Evolutionary conservation across 257 asterid genomes (phyloP).

Genomic region (Lycium barbarum): DNA sequence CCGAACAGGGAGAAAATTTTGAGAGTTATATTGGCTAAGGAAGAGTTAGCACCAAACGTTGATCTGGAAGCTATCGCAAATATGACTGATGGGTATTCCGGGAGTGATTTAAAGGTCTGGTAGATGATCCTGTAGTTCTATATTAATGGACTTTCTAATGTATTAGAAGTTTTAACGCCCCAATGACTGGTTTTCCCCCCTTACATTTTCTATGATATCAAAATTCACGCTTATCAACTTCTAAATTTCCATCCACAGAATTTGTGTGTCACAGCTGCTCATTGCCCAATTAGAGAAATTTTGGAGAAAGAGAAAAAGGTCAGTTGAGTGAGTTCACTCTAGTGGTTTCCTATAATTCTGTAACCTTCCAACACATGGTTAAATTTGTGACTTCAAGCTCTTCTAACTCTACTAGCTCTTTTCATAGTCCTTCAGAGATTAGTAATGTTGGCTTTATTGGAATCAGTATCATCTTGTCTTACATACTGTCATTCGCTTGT

Average conservation of each 20-base stretch:
- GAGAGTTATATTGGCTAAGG: slow-evolving; percentile 73
- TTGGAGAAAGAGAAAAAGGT: slow-evolving; percentile 90
- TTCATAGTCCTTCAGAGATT: slow-evolving; percentile 4
- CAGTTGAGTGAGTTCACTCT: slow-evolving; percentile 10
- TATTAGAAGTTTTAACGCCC: not conserved
- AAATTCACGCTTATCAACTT: slow-evolving; percentile 3
- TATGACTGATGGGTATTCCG: slow-evolving; percentile 92
- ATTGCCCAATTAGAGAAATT: slow-evolving; percentile 86
- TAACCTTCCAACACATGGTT: not conserved
- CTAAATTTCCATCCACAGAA: slow-evolving; percentile 53
- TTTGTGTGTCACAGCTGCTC: slow-evolving; percentile 82
- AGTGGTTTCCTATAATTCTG: slow-evolving; percentile 22
- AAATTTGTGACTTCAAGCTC: slow-evolving; percentile 15
- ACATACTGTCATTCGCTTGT: not conserved
- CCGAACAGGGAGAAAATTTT: slow-evolving; percentile 73
- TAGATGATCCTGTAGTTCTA: slow-evolving; percentile 13
- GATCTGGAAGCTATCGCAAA: slow-evolving; percentile 78
- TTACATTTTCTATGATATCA: not conserved
- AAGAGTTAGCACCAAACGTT: slow-evolving; percentile 66
- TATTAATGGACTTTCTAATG: not conserved
- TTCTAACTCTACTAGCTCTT: not conserved
- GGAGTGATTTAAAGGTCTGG: slow-evolving; percentile 93
- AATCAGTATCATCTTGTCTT: not conserved
- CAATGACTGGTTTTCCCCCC: not conserved
- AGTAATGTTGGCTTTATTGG: not conserved